Evolutionary conservation across 2,329 filamentous ascomycete genomes (phyloP), one percentile per base, ranked within the genome.

Genomic region (Didymella keratinophila): DNA sequence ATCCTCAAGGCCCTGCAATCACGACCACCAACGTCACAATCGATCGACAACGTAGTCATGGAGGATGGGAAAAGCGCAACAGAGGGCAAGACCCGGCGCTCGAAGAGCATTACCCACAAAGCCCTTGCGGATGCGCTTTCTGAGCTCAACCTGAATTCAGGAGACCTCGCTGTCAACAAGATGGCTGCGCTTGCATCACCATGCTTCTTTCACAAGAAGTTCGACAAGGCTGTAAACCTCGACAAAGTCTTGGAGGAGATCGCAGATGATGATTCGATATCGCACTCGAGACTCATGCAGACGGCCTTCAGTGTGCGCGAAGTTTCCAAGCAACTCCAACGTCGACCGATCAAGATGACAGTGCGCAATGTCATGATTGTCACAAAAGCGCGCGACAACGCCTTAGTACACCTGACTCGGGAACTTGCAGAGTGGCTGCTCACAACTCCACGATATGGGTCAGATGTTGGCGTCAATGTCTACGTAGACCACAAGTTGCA

Each of bases 281-380:
- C 93, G 32, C 95, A 98, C 79, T 97, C 92, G 10, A 88, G 93
- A 52, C 86, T 99, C 41, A 92, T 97, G 71, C 94, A 97, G 81
- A 99, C 95, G 0, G 95, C 95, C 49, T 96, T 92, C 0, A 91
- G 93, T 45, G 95, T 99, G 20, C 88, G 95, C 52, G 95, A 99
- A 78, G 93, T 99, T 12, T 96, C 93, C 16, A 94, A 96, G 78
- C 95, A 98, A 79, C 84, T 99, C 58, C 94, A 97, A 79, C 88
- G 94, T 55, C 87, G 92, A 39, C 94, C 95, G 21, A 92, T 98
- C 78, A 95, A 91, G 79, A 89, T 93, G 66, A 93, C 93, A 11
- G 93, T 99, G 45, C 88, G 87, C 72, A 97, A 92, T 75, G 87
- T 99, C 71, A 98, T 99, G 95, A 97, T 99, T 71, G 92, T 99